Evolutionary conservation across 2,329 filamentous ascomycete species (phyloP).

Genomic region (Myotisia sp.): DNA sequence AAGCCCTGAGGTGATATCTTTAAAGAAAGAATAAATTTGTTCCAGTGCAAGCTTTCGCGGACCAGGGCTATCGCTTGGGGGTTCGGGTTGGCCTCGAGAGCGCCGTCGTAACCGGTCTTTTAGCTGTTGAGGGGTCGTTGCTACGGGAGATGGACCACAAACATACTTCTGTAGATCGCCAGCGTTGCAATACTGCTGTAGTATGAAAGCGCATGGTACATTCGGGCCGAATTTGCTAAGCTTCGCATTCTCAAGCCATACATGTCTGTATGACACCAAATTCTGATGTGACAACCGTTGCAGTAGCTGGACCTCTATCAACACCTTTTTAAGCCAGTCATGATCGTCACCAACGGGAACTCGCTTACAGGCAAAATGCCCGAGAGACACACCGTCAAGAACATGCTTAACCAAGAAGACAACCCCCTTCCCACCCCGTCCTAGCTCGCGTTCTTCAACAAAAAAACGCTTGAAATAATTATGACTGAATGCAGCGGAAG

Average conservation of each 20-base stretch:
- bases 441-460: conserved; percentile 71
- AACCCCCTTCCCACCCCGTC: conserved; percentile 83
- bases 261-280: conserved; percentile 88
- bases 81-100: conserved; percentile 62
- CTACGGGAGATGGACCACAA: conserved; percentile 49
- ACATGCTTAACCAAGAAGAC: conserved; percentile 88
- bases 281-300: conserved; percentile 89
- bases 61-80: conserved; percentile 38
- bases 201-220: conserved; percentile 88
- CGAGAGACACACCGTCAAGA: conserved; percentile 74
- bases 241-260: conserved; percentile 84
- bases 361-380: conserved; percentile 90
- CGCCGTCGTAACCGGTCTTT: conserved; percentile 74
- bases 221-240: conserved; percentile 77
- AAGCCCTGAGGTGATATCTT: conserved; percentile 82
- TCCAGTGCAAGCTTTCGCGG: conserved; percentile 57
- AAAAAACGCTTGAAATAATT: conserved; percentile 92
- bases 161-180: conserved; percentile 85
- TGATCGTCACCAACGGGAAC: conserved; percentile 93
- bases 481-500: conserved; percentile 72
- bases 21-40: conserved; percentile 93
- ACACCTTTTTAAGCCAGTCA: conserved; percentile 83
- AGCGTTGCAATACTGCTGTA: conserved; percentile 93
- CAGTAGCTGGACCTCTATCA: conserved; percentile 84
- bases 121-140: conserved; percentile 62